phyloP scores from a whole-genome alignment of 768 basidiomycete species.

The Tulasnella calospora region DNA sequence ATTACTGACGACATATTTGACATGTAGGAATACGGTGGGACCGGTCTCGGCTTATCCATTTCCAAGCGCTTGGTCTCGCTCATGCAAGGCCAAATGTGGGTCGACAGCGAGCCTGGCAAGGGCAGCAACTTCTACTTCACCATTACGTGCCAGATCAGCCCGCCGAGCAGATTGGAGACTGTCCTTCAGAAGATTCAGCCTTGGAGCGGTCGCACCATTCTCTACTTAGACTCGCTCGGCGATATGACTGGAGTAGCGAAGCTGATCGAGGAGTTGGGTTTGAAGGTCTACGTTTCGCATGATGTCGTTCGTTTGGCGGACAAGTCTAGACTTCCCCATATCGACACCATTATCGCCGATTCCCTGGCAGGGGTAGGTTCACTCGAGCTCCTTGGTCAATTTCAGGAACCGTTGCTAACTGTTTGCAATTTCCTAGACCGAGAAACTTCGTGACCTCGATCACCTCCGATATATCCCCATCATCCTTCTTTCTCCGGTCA shows the following conservation, averaged over 20 bases:
- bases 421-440: slow-evolving; percentile 53
- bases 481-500: slow-evolving; percentile 73
- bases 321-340: slow-evolving; percentile 76
- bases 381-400: slow-evolving; percentile 25
- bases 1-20: slow-evolving; percentile 25
- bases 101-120: slow-evolving; percentile 87
- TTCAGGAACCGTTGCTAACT: slow-evolving; percentile 11
- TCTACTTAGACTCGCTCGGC: slow-evolving; percentile 82
- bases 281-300: slow-evolving; percentile 71
- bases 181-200: slow-evolving; percentile 74
- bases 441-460: slow-evolving; percentile 84
- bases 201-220: slow-evolving; percentile 74
- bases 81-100: slow-evolving; percentile 99
- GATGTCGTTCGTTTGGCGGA: slow-evolving; percentile 75
- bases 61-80: slow-evolving; percentile 94
- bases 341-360: slow-evolving; percentile 95
- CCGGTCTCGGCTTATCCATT: slow-evolving; percentile 92
- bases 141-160: slow-evolving; percentile 78
- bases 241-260: slow-evolving; percentile 73
- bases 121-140: slow-evolving; percentile 98
- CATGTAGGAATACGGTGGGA: slow-evolving; percentile 88
- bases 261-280: slow-evolving; percentile 70
- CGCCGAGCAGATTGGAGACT: slow-evolving; percentile 60
- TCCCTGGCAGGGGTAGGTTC: slow-evolving; percentile 70
- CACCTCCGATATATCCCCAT: slow-evolving; percentile 95